Evolutionary conservation across 1,139 yeast species (phyloP).

Genomic region (Trichomonascaceae sp.): DNA sequence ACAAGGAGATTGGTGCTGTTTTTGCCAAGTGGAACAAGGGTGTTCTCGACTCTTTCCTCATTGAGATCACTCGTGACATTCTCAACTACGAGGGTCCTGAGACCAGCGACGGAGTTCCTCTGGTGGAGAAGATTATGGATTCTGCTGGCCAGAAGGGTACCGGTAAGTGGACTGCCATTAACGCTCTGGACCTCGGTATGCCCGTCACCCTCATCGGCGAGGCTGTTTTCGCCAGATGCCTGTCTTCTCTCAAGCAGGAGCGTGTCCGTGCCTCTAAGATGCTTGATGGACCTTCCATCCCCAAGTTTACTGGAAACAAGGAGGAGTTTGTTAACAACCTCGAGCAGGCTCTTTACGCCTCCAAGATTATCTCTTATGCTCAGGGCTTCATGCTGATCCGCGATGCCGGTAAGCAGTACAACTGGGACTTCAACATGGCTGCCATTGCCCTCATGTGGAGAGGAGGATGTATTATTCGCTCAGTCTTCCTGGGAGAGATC

Average conservation of each 20-base stretch:
- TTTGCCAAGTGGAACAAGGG: constrained; percentile 94
- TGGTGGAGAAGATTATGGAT: constrained; percentile 93
- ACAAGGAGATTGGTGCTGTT: constrained; percentile 90
- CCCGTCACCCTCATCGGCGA: constrained; percentile 98
- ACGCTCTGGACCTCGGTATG: constrained; percentile 95
- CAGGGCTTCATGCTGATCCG: constrained; percentile 99
- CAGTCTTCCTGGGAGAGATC: constrained; percentile 94
- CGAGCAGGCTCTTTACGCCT: constrained; percentile 97
- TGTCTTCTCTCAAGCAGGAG: constrained; percentile 84
- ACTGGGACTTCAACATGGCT: constrained; percentile 96
- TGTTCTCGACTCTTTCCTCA: constrained; percentile 90
- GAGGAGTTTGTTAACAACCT: constrained; percentile 78
- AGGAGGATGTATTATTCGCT: constrained; percentile 99
- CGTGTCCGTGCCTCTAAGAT: constrained; percentile 73
- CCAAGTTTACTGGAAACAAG: constrained; percentile 57
- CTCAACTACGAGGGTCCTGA: constrained; percentile 56
- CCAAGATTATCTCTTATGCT: constrained; percentile 95
- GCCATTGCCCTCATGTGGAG: constrained; percentile 99
- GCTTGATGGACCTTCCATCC: constrained; percentile 62
- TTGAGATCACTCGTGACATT: constrained; percentile 95
- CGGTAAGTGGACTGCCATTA: constrained; percentile 99
- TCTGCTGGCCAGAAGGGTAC: constrained; percentile 99
- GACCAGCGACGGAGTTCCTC: constrained; percentile 65
- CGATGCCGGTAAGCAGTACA: constrained; percentile 95
- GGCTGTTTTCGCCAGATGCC: constrained; percentile 94